Conservation (phyloP, 352 stramenopile species). For the Phytophthora cryptogea region DNA sequence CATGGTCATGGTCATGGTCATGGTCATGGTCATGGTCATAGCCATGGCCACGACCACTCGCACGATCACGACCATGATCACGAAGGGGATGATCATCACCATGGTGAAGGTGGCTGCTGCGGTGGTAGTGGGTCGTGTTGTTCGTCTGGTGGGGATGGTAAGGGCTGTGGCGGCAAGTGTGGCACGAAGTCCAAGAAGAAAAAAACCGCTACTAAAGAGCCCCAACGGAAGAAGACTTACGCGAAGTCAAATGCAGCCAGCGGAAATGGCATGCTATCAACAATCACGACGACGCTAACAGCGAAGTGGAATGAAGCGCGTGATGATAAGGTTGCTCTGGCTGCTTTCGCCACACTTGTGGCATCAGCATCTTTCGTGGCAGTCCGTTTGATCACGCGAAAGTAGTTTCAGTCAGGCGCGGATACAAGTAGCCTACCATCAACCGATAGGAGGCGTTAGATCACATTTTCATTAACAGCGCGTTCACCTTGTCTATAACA, state of each 20-base stretch:
- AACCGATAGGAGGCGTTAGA: conserved; percentile 8
- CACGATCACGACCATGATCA: conserved; percentile 28
- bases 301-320: conserved; percentile 38
- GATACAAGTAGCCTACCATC: background rate
- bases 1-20: conserved; percentile 23
- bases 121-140: conserved; percentile 39
- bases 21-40: conserved; percentile 20
- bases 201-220: conserved; percentile 20
- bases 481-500: conserved; percentile 17
- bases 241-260: conserved; percentile 5
- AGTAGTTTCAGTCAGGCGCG: conserved; percentile 16
- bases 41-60: conserved; percentile 20
- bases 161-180: conserved; percentile 38
- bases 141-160: conserved; percentile 33
- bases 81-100: conserved; percentile 20
- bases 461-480: conserved; percentile 8
- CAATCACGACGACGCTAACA: conserved; percentile 15
- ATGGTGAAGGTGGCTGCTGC: conserved; percentile 37
- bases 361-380: conserved; percentile 57
- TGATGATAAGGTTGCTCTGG: conserved; percentile 63
- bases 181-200: conserved; percentile 45
- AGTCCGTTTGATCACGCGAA: conserved; percentile 47
- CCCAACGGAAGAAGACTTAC: conserved; percentile 23
- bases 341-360: conserved; percentile 50
- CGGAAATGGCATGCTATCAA: conserved; percentile 17